Conservation (phyloP, 2,329 filamentous ascomycete genomes). For the Dactylellina parvicollis region DNA sequence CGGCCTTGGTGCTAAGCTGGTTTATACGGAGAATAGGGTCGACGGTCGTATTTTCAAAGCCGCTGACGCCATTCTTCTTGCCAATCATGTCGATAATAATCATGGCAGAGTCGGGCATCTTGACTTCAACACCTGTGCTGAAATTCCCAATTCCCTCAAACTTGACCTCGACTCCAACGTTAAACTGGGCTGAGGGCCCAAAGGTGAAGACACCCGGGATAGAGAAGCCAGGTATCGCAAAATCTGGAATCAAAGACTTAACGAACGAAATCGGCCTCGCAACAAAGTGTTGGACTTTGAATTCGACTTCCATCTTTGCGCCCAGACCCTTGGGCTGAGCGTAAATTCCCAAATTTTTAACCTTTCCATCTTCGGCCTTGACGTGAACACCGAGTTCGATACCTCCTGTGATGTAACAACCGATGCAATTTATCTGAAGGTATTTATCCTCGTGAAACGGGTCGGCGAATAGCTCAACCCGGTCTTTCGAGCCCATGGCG, state of each 20-base stretch:
- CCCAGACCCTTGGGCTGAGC: slow-evolving; percentile 46
- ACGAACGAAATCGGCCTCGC: slow-evolving; percentile 25
- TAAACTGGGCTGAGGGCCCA: slow-evolving; percentile 53
- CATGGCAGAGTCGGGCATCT: slow-evolving; percentile 31
- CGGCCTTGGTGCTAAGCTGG: slow-evolving; percentile 55
- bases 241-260: slow-evolving; percentile 26
- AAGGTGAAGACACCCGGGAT: slow-evolving; percentile 54
- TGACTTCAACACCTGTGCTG: slow-evolving; percentile 31
- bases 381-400: slow-evolving; percentile 48
- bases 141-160: slow-evolving; percentile 26
- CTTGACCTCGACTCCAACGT: slow-evolving; percentile 32
- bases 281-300: slow-evolving; percentile 11
- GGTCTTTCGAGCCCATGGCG: background rate
- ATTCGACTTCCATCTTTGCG: slow-evolving; percentile 48
- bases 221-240: slow-evolving; percentile 41
- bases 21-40: slow-evolving; percentile 58
- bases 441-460: slow-evolving; percentile 35
- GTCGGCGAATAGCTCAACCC: slow-evolving; percentile 15
- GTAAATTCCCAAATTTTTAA: slow-evolving; percentile 43
- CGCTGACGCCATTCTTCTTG: slow-evolving; percentile 55
- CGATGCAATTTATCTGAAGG: slow-evolving; percentile 51
- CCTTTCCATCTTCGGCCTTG: slow-evolving; percentile 44
- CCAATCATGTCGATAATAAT: slow-evolving; percentile 54
- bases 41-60: slow-evolving; percentile 55
- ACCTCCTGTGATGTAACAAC: slow-evolving; percentile 53